Evolutionary conservation across 495 filamentous ascomycete species (phyloP).

Genomic region (Hypoxylon intermedium): DNA sequence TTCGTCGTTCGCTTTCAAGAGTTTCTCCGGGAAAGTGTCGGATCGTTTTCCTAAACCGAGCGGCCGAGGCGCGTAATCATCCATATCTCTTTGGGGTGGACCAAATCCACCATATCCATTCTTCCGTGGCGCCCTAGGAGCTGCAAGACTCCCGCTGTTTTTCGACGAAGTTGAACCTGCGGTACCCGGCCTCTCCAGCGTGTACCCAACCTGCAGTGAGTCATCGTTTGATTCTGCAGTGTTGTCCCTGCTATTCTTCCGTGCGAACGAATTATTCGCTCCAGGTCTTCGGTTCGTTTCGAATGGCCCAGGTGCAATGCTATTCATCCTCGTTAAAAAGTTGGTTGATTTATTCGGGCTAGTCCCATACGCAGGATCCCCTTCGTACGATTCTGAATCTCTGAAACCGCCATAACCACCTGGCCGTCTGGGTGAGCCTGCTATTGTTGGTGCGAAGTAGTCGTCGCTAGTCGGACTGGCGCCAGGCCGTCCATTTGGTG

Average conservation of each 20-base stretch:
- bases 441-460: slow-evolving; percentile 47
- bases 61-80: slow-evolving; percentile 46
- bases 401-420: slow-evolving; percentile 52
- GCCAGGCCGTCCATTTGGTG: slow-evolving; percentile 49
- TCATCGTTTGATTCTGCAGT: slow-evolving; percentile 35
- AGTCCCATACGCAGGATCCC: slow-evolving; percentile 42
- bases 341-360: slow-evolving; percentile 55
- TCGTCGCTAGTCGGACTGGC: slow-evolving; percentile 45
- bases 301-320: slow-evolving; percentile 72
- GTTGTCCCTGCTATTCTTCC: slow-evolving; percentile 29
- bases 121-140: slow-evolving; percentile 51
- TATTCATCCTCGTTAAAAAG: slow-evolving; percentile 66
- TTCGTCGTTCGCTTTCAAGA: slow-evolving; percentile 51
- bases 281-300: slow-evolving; percentile 48
- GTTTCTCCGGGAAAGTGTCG: slow-evolving; percentile 66
- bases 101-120: slow-evolving; percentile 61
- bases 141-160: slow-evolving; percentile 43
- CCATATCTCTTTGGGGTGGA: slow-evolving; percentile 41
- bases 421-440: slow-evolving; percentile 46
- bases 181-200: slow-evolving; percentile 47
- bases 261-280: slow-evolving; percentile 34
- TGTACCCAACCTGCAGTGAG: slow-evolving; percentile 34
- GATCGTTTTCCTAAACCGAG: slow-evolving; percentile 55
- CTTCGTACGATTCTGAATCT: slow-evolving; percentile 61
- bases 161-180: slow-evolving; percentile 52